Percentiles rank a stretch among this genome's conserved stretches.
Evolutionary conservation across 306 rosid species (phyloP).

Genomic region (Casuarina equisetifolia): DNA sequence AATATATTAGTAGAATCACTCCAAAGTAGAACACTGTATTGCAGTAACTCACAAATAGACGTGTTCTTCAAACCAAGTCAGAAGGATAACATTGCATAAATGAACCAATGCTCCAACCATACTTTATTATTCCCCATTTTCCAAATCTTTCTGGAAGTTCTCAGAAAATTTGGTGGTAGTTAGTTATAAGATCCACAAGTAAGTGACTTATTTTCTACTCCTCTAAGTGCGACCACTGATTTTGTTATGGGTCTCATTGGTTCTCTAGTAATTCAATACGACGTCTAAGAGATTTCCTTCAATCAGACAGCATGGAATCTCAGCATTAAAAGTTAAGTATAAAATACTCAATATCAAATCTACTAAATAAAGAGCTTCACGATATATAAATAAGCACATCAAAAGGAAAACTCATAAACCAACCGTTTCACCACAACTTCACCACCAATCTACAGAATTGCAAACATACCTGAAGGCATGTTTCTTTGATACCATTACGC

Average conservation of each 20-base stretch:
- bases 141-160: background rate
- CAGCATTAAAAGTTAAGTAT: background rate
- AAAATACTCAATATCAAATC: background rate
- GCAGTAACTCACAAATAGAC: too few species aligned
- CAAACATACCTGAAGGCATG: conserved; percentile 88
- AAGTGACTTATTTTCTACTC: conserved; percentile 13
- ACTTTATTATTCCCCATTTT: background rate
- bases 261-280: conserved; percentile 13
- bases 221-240: conserved; percentile 1
- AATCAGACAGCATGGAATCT: background rate
- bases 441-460: background rate
- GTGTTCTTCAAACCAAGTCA: too few species aligned
- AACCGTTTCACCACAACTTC: background rate
- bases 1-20: background rate
- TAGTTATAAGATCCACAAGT: too few species aligned
- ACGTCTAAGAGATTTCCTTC: conserved; percentile 20
- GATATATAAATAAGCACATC: background rate
- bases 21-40: too few species aligned
- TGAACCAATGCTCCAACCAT: background rate
- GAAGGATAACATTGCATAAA: too few species aligned
- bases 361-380: background rate
- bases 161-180: background rate
- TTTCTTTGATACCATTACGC: conserved; percentile 96
- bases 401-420: background rate
- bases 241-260: conserved; percentile 15